Conservation (phyloP, 345 rosid species). For the Arabis hirsuta region DNA sequence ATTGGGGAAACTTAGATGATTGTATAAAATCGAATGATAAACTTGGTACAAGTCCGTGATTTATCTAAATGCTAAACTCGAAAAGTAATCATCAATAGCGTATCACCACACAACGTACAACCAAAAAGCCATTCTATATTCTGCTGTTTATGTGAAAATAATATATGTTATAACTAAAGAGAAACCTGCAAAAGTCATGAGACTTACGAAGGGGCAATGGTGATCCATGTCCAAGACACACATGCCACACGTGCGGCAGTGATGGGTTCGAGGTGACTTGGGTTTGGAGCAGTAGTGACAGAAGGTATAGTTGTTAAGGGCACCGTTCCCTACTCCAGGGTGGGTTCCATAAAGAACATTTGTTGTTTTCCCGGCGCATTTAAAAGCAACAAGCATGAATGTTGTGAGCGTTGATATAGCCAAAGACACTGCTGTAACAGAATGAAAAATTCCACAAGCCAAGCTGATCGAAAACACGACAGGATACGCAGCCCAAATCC, state of each 20-base stretch:
- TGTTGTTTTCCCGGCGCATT: slow-evolving; percentile 72
- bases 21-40: slow-evolving; percentile 1
- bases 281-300: slow-evolving; percentile 76
- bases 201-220: slow-evolving; percentile 97
- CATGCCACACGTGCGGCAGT: slow-evolving; percentile 88
- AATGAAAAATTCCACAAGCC: slow-evolving; percentile 60
- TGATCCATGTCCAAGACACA: slow-evolving; percentile 97
- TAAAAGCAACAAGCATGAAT: slow-evolving; percentile 71
- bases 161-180: neutral
- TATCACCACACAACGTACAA: slow-evolving; percentile 14
- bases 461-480: slow-evolving; percentile 72
- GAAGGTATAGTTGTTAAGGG: slow-evolving; percentile 78
- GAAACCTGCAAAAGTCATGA: neutral
- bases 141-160: neutral
- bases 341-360: slow-evolving; percentile 73
- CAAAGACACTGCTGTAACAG: slow-evolving; percentile 46
- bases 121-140: neutral
- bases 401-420: slow-evolving; percentile 62
- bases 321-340: slow-evolving; percentile 76
- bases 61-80: neutral
- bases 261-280: slow-evolving; percentile 89
- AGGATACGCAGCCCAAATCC: slow-evolving; percentile 83
- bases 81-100: neutral
- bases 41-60: slow-evolving; percentile 3
- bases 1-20: neutral